A percentile compares a stretch with the other conserved stretches of the same genome.
Evolutionary conservation across 257 asterid genomes (phyloP).

Genomic region (Haberlea rhodopensis): DNA sequence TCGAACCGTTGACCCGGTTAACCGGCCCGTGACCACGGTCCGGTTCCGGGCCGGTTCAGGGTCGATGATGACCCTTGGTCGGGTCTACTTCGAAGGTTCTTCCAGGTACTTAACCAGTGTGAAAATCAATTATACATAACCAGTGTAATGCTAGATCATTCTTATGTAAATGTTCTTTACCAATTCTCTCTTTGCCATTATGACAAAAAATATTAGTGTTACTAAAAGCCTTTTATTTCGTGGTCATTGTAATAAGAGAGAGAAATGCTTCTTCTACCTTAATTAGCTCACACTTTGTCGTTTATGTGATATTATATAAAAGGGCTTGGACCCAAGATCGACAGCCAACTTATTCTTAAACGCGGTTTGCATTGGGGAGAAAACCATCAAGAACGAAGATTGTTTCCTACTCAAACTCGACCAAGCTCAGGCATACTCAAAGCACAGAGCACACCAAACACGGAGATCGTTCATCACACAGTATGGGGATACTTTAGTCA

Average conservation of each 20-base stretch:
- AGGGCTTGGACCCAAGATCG: conserved; percentile 94
- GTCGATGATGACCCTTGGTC: too few species aligned
- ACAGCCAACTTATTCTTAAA: conserved; percentile 78
- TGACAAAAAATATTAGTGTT: too few species aligned
- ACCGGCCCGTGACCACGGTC: too few species aligned
- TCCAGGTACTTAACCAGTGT: conserved; percentile 55
- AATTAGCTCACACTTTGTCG: background rate
- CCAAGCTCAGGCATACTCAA: conserved; percentile 49
- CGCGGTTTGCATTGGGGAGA: conserved; percentile 81
- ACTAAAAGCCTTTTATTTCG: background rate
- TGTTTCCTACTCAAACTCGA: conserved; percentile 76
- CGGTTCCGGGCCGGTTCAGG: too few species aligned
- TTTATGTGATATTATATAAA: background rate
- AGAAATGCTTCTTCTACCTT: too few species aligned
- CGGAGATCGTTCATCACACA: conserved; percentile 71
- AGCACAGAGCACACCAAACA: conserved; percentile 70
- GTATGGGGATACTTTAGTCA: conserved; percentile 93
- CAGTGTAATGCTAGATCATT: background rate
- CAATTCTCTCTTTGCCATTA: background rate
- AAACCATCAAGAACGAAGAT: conserved; percentile 48
- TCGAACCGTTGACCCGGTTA: too few species aligned
- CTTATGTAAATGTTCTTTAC: background rate
- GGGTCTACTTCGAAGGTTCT: too few species aligned
- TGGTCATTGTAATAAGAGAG: too few species aligned
- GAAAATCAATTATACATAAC: background rate